phyloP scores from a whole-genome alignment of 139 green algal genomes.

The Chlorella sp. region DNA sequence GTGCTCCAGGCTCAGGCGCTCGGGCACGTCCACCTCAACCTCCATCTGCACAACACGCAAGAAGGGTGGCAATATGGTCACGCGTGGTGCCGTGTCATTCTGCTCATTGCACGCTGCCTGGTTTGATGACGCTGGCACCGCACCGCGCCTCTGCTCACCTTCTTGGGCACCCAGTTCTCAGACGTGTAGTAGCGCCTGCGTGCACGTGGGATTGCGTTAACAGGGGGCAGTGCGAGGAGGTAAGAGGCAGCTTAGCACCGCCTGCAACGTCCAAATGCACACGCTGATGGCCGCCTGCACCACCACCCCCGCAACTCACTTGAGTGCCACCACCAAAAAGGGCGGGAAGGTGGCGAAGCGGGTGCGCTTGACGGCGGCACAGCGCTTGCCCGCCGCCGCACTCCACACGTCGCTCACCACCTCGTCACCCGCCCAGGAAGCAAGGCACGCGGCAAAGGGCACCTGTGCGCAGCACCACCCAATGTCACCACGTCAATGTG shows the following conservation, averaged over 20 bases:
- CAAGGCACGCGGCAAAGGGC: conserved; percentile 82
- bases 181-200: conserved; percentile 51
- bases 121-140: too few relatives aligned
- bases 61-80: not conserved
- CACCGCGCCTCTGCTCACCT: conserved; percentile 56
- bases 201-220: too few relatives aligned
- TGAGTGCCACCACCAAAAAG: conserved; percentile 70
- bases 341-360: conserved; percentile 83
- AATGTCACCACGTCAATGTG: too few relatives aligned
- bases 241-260: too few relatives aligned
- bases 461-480: conserved; percentile 42
- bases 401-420: conserved; percentile 79
- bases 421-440: conserved; percentile 46
- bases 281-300: too few relatives aligned
- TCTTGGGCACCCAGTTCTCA: conserved; percentile 82
- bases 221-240: too few relatives aligned
- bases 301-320: not conserved
- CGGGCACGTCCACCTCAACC: conserved; percentile 78
- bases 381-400: conserved; percentile 51
- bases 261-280: too few relatives aligned
- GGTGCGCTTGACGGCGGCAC: conserved; percentile 37
- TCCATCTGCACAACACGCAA: conserved; percentile 63
- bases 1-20: conserved; percentile 70
- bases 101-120: too few relatives aligned
- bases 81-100: too few relatives aligned